These are phyloP conservation scores for Colletotrichum sp. DNA, from an alignment of 2,329 filamentous ascomycete species.

Conservation along the genomic window DNA sequence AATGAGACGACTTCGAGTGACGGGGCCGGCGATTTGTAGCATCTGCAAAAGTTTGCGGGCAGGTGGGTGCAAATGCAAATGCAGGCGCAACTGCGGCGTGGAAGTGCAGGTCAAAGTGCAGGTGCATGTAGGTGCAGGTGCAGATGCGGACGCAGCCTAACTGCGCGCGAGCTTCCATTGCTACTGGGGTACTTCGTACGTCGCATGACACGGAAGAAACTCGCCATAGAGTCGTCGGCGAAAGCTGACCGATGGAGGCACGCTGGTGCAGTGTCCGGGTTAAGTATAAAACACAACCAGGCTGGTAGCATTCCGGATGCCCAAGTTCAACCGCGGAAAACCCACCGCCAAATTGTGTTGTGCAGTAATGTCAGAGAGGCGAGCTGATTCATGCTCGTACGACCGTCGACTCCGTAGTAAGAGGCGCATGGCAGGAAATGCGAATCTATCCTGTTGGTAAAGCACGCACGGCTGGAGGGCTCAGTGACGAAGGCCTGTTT, in stretches of 20 bases:
- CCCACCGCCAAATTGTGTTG: not conserved
- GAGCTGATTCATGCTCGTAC: not conserved
- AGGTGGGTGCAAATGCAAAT: not conserved
- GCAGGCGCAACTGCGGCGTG: not conserved
- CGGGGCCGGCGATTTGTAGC: not conserved
- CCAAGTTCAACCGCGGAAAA: not conserved
- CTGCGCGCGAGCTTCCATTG: not conserved
- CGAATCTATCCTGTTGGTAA: not conserved
- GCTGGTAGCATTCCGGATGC: not conserved
- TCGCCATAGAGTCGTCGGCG: not conserved
- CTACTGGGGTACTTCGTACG: not conserved
- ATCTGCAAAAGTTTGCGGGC: not conserved
- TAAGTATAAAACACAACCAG: not conserved
- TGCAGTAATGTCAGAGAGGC: not conserved
- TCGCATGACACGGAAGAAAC: conserved; percentile 1
- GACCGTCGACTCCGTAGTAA: not conserved
- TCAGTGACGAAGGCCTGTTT: not conserved
- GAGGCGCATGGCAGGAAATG: not conserved
- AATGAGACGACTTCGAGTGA: not conserved
- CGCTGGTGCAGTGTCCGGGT: not conserved
- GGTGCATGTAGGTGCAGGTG: not conserved
- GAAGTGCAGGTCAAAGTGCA: not conserved
- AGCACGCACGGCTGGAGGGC: not conserved
- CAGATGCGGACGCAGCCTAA: not conserved
- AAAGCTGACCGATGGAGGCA: not conserved